Base-by-base conservation (phyloP, 2,329 filamentous ascomycete genomes). In the Pezicula radicicola region DNA sequence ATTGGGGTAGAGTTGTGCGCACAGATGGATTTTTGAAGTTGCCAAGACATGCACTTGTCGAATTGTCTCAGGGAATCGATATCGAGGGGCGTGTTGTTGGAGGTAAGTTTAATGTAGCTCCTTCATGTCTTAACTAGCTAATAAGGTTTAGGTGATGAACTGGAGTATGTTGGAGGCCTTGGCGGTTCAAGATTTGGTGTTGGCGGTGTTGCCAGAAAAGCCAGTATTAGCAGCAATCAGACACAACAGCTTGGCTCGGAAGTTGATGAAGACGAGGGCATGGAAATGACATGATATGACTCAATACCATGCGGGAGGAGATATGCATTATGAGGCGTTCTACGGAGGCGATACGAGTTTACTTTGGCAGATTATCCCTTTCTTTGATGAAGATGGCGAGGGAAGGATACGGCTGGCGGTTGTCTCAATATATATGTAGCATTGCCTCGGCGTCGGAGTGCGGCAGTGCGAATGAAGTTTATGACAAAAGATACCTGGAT, bases 1-100 rank as follows among this genome's bases (percentile, higher is more conserved):
- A 97, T 69, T 99, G 94, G 91, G 94, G 94, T 49, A 85, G 94
- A 44, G 84, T 99, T 27, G 94, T 97, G 19, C 85, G 94, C 16
- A 97, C 92, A 0, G 80, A 87, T 33, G 92, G 89, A 1, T 99
- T 97, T 74, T 79, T 91, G 54, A 85, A 83, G 46, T 77, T 99
- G 35, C 90, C 87, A 51, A 86, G 89, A 50, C 76, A 81, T 48
- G 89, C 90, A 19, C 77, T 99, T 52, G 88, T 97, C 51, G 93
- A 97, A 65, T 80, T 99, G 9, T 96, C 90, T 50, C 91, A 96
- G 69, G 92, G 96, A 67, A 89, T 96, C 41, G 91, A 97, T 69
- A 88, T 86, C 63, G 94, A 97, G 65, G 91, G 92, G n/a, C 81
- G 93, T 25, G 87, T 99, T 6, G 80, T 97, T 6, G 88, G 88